Conservation (phyloP, 1,139 yeast species). For the Blastobotrys niveus region DNA sequence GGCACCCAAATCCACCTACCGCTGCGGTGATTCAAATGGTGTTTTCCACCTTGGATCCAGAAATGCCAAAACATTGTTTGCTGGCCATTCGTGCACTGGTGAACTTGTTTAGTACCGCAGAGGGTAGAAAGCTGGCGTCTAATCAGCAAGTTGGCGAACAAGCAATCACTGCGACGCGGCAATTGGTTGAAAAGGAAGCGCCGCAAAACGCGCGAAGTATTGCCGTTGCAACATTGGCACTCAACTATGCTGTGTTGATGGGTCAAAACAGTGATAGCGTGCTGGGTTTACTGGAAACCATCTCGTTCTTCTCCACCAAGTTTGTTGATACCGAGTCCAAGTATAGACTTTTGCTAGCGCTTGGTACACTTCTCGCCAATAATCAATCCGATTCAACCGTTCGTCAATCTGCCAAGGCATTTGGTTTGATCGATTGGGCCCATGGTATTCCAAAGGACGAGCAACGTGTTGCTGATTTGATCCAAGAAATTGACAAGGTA, state of each 20-base stretch:
- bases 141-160: slow-evolving; percentile 30
- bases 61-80: slow-evolving; percentile 43
- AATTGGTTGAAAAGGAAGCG: slow-evolving; percentile 23
- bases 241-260: slow-evolving; percentile 45
- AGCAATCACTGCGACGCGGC: slow-evolving; percentile 30
- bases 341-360: slow-evolving; percentile 50
- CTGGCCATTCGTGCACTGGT: slow-evolving; percentile 48
- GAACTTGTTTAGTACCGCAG: slow-evolving; percentile 42
- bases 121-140: slow-evolving; percentile 42
- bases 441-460: not conserved
- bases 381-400: slow-evolving; percentile 11
- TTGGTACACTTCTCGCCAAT: slow-evolving; percentile 41
- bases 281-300: slow-evolving; percentile 29
- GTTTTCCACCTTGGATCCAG: slow-evolving; percentile 32
- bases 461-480: slow-evolving; percentile 8
- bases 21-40: slow-evolving; percentile 28
- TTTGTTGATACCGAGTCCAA: slow-evolving; percentile 46
- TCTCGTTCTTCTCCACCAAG: slow-evolving; percentile 21
- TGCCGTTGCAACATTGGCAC: slow-evolving; percentile 49
- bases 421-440: slow-evolving; percentile 16
- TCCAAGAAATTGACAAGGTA: slow-evolving; percentile 1
- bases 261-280: slow-evolving; percentile 25
- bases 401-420: slow-evolving; percentile 15
- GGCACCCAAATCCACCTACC: slow-evolving; percentile 34
- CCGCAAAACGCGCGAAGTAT: slow-evolving; percentile 27